Percentiles rank a stretch among this genome's conserved stretches.
Conservation (phyloP, 441 rosid genomes). For the Jatropha podagrica region DNA sequence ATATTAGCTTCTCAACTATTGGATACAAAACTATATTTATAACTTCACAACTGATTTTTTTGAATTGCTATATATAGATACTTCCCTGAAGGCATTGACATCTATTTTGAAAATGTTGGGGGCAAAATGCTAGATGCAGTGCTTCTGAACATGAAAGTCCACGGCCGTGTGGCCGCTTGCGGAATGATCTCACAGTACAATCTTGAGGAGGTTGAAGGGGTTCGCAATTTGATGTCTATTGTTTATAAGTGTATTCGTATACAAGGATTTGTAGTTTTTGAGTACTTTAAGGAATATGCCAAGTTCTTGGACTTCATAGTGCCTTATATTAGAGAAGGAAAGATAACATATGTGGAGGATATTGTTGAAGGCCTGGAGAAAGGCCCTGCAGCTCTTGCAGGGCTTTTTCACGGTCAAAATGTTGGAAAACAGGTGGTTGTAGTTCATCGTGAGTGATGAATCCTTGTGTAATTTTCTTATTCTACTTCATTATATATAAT, state of each 20-base stretch:
- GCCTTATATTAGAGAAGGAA: constrained; percentile 33
- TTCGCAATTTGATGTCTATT: constrained; percentile 31
- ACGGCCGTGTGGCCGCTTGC: constrained; percentile 50
- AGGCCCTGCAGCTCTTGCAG: constrained; percentile 32
- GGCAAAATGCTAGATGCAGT: constrained; percentile 54
- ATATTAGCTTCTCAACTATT: too few species aligned
- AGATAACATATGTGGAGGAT: constrained; percentile 35
- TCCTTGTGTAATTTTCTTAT: too few species aligned
- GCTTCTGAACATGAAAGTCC: constrained; percentile 40
- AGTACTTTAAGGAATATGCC: constrained; percentile 30
- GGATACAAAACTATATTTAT: too few species aligned
- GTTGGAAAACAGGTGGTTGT: constrained; percentile 36
- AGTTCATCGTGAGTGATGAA: constrained; percentile 22
- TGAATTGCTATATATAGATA: constrained; percentile 21
- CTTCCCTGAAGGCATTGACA: constrained; percentile 55
- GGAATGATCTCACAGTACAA: constrained; percentile 72
- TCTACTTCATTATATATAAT: too few species aligned
- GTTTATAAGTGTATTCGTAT: constrained; percentile 36
- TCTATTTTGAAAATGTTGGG: constrained; percentile 57
- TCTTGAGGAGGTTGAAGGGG: constrained; percentile 37
- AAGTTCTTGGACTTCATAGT: constrained; percentile 32
- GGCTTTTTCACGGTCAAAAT: constrained; percentile 37
- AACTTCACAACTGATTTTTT: neutral
- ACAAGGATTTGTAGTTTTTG: constrained; percentile 40
- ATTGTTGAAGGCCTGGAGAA: constrained; percentile 35